These are phyloP conservation scores for Ustilago sp. DNA, from an alignment of 1,284 basidiomycete species.

Conservation along the genomic window DNA sequence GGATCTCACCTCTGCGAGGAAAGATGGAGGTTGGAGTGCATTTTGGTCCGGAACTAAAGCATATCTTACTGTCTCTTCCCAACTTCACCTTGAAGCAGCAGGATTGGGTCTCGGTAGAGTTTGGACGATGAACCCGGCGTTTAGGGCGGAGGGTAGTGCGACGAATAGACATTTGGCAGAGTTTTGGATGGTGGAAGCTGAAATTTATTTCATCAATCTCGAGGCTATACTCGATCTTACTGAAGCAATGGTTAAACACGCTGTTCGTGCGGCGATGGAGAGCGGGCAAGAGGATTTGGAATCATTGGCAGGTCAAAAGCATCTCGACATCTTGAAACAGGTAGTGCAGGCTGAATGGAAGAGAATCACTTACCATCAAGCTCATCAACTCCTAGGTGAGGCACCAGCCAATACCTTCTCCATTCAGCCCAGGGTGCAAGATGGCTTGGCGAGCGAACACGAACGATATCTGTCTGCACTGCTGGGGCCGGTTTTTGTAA, in stretches of 20 bases:
- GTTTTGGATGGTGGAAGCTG: conserved; percentile 99
- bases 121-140: conserved; percentile 90
- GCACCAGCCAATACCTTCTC: conserved; percentile 22
- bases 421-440: conserved; percentile 77
- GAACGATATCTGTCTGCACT: conserved; percentile 86
- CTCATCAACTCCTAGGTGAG: conserved; percentile 75
- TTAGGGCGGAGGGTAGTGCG: conserved; percentile 88
- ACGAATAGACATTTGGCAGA: conserved; percentile 94
- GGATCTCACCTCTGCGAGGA: conserved; percentile 22
- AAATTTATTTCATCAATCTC: conserved; percentile 56
- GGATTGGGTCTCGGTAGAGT: conserved; percentile 79
- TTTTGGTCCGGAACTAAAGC: conserved; percentile 72
- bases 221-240: conserved; percentile 42
- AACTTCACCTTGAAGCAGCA: conserved; percentile 93
- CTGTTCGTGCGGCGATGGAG: conserved; percentile 22
- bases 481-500: conserved; percentile 87
- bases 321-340: background rate
- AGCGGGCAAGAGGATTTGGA: conserved; percentile 45
- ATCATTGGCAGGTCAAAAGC: conserved; percentile 10
- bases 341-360: conserved; percentile 72
- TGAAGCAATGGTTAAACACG: conserved; percentile 50
- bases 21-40: conserved; percentile 6
- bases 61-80: conserved; percentile 93
- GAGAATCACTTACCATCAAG: conserved; percentile 84
- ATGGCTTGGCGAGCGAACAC: conserved; percentile 84